A percentile compares a stretch with the other conserved stretches of the same genome.
Evolutionary conservation across 140 eudicot species (phyloP).

Genomic region (Stevia rebaudiana): DNA sequence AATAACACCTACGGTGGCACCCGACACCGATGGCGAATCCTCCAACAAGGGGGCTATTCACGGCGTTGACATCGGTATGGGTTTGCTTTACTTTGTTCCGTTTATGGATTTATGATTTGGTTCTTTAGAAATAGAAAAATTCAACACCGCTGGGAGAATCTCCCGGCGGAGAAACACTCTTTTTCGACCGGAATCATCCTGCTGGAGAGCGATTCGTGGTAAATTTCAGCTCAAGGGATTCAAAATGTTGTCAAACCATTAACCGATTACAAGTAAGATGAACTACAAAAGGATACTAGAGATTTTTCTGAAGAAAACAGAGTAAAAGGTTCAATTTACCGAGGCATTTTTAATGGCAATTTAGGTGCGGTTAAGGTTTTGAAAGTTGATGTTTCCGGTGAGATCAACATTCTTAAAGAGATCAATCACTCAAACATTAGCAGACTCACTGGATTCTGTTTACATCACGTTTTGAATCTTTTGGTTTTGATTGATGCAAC

Average conservation of each 20-base stretch:
- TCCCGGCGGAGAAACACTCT: conserved; percentile 12
- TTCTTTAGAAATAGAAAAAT: conserved; percentile 28
- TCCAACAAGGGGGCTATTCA: conserved; percentile 42
- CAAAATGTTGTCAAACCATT: conserved; percentile 46
- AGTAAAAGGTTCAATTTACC: conserved; percentile 53
- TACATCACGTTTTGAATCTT: no score
- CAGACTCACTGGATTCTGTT: conserved; percentile 72
- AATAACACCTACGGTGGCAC: conserved; percentile 26
- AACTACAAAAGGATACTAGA: conserved; percentile 50
- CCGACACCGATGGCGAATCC: conserved; percentile 22
- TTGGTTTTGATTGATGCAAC: no score
- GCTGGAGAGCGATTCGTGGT: conserved; percentile 36
- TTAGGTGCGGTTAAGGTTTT: conserved; percentile 58
- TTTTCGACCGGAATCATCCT: neutral
- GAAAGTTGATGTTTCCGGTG: conserved; percentile 58
- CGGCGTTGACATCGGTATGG: conserved; percentile 63
- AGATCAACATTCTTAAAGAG: conserved; percentile 56
- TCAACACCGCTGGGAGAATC: neutral
- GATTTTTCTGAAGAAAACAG: conserved; percentile 48
- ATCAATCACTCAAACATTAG: conserved; percentile 73
- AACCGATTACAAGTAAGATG: conserved; percentile 50
- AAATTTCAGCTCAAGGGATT: conserved; percentile 43
- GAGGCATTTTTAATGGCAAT: conserved; percentile 64
- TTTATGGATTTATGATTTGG: conserved; percentile 27
- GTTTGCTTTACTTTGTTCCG: conserved; percentile 25